These are phyloP conservation scores for Dacryopinax spathularia DNA, from an alignment of 768 basidiomycete genomes.

Conservation along the genomic window DNA sequence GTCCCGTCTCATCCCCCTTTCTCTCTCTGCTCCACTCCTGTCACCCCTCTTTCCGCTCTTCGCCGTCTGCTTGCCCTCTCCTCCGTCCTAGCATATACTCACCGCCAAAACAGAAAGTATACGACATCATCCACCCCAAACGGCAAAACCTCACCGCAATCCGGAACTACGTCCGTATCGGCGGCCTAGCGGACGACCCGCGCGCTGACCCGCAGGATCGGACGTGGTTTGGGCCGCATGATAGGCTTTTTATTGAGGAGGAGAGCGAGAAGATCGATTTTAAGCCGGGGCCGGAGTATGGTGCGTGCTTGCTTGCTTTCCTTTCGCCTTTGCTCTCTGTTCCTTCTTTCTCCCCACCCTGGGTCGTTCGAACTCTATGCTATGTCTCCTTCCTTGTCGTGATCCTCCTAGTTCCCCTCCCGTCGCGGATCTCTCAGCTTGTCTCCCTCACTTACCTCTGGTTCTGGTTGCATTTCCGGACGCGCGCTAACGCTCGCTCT, in stretches of 20 bases:
- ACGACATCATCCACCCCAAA: constrained; percentile 81
- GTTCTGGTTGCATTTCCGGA: too few relatives aligned
- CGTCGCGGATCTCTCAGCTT: too few relatives aligned
- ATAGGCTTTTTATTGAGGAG: constrained; percentile 80
- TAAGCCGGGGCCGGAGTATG: constrained; percentile 65
- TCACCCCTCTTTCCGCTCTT: background rate
- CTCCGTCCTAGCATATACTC: background rate
- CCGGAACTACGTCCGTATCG: constrained; percentile 82
- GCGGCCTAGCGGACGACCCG: constrained; percentile 92
- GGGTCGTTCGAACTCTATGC: too few relatives aligned
- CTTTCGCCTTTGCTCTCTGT: too few relatives aligned
- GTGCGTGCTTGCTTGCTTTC: too few relatives aligned
- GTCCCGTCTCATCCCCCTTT: constrained; percentile 15
- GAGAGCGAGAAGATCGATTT: constrained; percentile 70
- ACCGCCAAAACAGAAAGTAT: constrained; percentile 55
- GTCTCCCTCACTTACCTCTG: too few relatives aligned
- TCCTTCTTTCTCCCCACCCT: background rate
- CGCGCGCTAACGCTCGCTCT: too few relatives aligned
- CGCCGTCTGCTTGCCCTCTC: constrained; percentile 1
- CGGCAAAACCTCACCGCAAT: constrained; percentile 91
- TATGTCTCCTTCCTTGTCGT: too few relatives aligned
- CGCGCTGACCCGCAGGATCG: constrained; percentile 94
- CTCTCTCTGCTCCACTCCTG: background rate
- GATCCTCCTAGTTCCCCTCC: too few relatives aligned
- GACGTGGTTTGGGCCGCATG: constrained; percentile 96